Conservation (phyloP, 306 rosid species). For the Casuarina glauca region DNA sequence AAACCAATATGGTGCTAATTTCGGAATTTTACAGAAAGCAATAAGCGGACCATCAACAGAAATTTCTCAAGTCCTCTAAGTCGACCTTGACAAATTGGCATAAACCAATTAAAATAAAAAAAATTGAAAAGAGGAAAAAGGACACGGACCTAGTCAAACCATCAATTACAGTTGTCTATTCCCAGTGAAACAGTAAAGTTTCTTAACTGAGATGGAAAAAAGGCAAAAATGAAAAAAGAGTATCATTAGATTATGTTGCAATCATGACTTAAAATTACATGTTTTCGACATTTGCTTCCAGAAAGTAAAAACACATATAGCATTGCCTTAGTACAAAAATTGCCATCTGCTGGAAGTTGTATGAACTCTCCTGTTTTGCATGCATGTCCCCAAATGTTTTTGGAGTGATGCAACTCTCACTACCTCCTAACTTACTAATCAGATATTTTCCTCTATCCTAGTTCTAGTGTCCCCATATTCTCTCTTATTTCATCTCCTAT, state of each 20-base stretch:
- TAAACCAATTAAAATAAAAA: background rate
- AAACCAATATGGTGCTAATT: background rate
- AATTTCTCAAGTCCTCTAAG: background rate
- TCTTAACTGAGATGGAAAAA: background rate
- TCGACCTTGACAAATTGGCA: background rate
- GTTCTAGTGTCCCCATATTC: no score
- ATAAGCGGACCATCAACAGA: background rate
- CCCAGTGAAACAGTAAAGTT: background rate
- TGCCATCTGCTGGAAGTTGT: no score
- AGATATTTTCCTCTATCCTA: no score
- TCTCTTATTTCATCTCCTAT: no score
- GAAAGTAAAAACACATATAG: background rate
- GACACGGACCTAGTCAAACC: background rate
- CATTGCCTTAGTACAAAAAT: no score
- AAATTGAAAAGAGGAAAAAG: background rate
- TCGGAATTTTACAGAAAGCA: background rate
- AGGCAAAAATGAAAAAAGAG: background rate
- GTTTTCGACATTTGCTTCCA: background rate
- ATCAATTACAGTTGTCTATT: background rate
- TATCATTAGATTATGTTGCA: no score
- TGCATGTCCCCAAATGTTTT: no score
- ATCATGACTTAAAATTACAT: background rate
- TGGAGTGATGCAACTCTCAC: no score
- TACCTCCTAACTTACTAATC: no score
- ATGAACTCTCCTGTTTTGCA: no score